Conservation (phyloP, 371 early-diverging fungal genomes). For the Haplosporangium sp. region DNA sequence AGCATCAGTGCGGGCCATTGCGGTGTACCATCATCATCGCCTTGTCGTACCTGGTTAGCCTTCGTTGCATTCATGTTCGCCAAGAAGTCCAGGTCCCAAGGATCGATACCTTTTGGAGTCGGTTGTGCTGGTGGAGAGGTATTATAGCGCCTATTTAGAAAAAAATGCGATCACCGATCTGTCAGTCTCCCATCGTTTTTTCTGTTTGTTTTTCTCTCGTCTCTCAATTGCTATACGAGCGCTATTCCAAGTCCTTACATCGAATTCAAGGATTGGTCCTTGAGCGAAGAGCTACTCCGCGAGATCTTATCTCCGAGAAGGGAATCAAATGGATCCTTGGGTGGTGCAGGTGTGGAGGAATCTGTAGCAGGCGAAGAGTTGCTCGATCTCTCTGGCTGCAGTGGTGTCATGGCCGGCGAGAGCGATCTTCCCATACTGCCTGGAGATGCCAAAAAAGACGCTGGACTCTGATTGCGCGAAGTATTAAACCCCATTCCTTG, state of each 20-base stretch:
- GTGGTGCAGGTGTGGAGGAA: constrained; percentile 2
- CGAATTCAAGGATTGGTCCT: constrained; percentile 57
- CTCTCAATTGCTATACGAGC: not conserved
- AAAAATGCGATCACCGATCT: constrained; percentile 1
- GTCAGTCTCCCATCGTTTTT: not conserved
- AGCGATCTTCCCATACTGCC: constrained; percentile 33
- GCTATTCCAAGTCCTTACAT: constrained; percentile 54
- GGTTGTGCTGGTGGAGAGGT: constrained; percentile 36
- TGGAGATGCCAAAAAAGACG: constrained; percentile 23
- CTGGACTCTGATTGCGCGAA: constrained; percentile 29
- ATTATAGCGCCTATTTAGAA: constrained; percentile 36
- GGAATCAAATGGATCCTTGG: constrained; percentile 40
- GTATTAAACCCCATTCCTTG: constrained; percentile 3
- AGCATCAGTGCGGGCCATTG: not conserved
- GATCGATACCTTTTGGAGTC: constrained; percentile 30
- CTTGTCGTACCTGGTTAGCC: constrained; percentile 20
- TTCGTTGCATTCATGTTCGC: constrained; percentile 35
- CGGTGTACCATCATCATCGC: not conserved
- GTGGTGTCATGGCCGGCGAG: constrained; percentile 38
- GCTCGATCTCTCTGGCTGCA: constrained; percentile 45
- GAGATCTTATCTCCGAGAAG: constrained; percentile 42
- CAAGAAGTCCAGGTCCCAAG: constrained; percentile 69
- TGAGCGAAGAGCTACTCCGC: constrained; percentile 23
- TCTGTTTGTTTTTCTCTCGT: not conserved
- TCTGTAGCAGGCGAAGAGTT: constrained; percentile 22